phyloP scores from a whole-genome alignment of 1,139 yeast genomes.

The Diutina ranongensis region DNA sequence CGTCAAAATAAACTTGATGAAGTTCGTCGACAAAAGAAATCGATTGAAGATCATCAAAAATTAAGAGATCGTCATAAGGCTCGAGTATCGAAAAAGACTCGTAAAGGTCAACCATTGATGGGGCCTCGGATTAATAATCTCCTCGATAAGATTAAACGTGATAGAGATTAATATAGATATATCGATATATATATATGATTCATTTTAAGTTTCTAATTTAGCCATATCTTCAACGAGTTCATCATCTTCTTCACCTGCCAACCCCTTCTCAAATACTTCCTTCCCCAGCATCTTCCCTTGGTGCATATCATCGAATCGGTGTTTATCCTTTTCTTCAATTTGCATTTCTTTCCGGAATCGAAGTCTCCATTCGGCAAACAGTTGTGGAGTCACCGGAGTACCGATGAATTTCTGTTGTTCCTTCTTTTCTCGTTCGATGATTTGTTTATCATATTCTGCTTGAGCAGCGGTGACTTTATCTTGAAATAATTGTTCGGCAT shows the following conservation, averaged over 20 bases:
- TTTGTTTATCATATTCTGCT: conserved; percentile 42
- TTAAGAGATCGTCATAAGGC: conserved; percentile 39
- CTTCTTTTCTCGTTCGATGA: conserved; percentile 48
- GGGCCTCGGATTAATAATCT: conserved; percentile 77
- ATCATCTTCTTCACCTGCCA: conserved; percentile 58
- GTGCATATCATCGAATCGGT: conserved; percentile 47
- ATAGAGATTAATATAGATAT: neutral
- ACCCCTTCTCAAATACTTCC: conserved; percentile 82
- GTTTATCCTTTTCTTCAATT: conserved; percentile 36
- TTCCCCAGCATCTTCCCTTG: conserved; percentile 74
- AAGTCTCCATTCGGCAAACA: conserved; percentile 59
- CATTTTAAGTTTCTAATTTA: conserved; percentile 9
- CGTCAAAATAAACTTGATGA: conserved; percentile 19
- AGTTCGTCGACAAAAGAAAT: conserved; percentile 16
- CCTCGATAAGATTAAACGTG: conserved; percentile 58
- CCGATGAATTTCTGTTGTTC: conserved; percentile 74
- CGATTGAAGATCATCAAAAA: conserved; percentile 14
- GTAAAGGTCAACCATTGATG: conserved; percentile 80
- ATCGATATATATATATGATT: neutral
- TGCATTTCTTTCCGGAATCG: conserved; percentile 52
- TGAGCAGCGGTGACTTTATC: conserved; percentile 46
- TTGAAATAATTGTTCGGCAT: conserved; percentile 56
- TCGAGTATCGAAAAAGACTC: conserved; percentile 46
- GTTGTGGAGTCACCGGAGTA: conserved; percentile 67
- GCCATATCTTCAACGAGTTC: conserved; percentile 14